phyloP scores from a whole-genome alignment of 2,329 filamentous ascomycete genomes.

The Phialophora macrospora region DNA sequence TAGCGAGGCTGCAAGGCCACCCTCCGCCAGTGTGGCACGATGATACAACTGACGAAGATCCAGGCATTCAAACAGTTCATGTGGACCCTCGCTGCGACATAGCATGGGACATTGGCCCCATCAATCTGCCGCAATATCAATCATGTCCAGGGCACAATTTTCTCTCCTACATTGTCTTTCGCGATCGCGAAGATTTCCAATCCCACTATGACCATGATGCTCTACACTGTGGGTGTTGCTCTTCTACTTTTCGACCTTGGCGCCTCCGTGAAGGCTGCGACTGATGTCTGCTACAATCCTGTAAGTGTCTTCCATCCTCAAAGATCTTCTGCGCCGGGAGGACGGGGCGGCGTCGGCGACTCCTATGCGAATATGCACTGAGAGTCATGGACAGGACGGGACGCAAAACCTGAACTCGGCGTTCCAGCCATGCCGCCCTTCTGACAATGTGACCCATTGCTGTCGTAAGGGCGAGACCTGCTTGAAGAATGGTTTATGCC shows the following conservation, averaged over 20 bases:
- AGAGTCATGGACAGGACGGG: constrained; percentile 2
- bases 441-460: constrained; percentile 17
- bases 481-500: constrained; percentile 17
- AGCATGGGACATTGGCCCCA: background rate
- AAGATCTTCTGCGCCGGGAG: background rate
- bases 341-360: background rate
- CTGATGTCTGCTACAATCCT: background rate
- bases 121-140: background rate
- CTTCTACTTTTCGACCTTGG: background rate
- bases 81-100: background rate
- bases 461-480: constrained; percentile 9
- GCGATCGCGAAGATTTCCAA: background rate
- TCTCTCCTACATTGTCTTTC: background rate
- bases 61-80: background rate
- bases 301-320: background rate
- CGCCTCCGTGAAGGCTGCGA: background rate
- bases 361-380: background rate
- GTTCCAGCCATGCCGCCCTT: constrained; percentile 11
- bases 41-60: background rate
- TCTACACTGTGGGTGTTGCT: background rate
- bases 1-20: background rate
- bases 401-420: constrained; percentile 1
- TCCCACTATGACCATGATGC: background rate
- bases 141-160: background rate
- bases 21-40: background rate